A percentile compares a stretch with the other conserved stretches of the same genome.
These are phyloP conservation scores for Aspergillus egyptiacus DNA, from an alignment of 495 filamentous ascomycete species.

Conservation along the genomic window DNA sequence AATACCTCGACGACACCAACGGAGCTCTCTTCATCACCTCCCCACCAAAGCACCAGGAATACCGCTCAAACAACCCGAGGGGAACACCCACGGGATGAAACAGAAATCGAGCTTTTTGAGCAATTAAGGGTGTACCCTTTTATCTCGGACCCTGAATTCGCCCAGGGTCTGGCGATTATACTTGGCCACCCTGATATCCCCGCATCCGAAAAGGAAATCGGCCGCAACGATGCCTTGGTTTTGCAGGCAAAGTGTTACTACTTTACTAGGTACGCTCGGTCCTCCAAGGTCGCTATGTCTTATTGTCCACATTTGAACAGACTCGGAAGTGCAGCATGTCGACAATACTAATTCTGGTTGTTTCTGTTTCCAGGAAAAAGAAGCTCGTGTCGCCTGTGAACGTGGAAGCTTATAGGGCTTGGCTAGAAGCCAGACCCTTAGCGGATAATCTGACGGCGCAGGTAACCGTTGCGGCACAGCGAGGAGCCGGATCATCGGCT, in stretches of 20 bases:
- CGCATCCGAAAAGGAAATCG: slow-evolving; percentile 39
- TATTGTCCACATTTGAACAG: not conserved
- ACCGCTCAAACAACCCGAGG: not conserved
- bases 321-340: not conserved
- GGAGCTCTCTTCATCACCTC: slow-evolving; percentile 3
- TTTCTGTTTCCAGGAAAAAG: slow-evolving; percentile 30
- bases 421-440: slow-evolving; percentile 25
- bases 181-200: slow-evolving; percentile 37
- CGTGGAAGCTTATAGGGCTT: slow-evolving; percentile 37
- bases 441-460: not conserved
- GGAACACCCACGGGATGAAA: not conserved
- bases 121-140: slow-evolving; percentile 35
- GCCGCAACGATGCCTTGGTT: slow-evolving; percentile 38
- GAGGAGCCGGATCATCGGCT: not conserved
- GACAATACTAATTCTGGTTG: not conserved
- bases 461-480: not conserved
- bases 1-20: not conserved
- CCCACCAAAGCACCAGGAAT: not conserved
- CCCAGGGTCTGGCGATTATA: slow-evolving; percentile 44
- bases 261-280: slow-evolving; percentile 36
- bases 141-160: slow-evolving; percentile 40
- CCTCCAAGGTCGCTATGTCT: not conserved
- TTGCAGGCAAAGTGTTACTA: slow-evolving; percentile 51
- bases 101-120: slow-evolving; percentile 23
- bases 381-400: slow-evolving; percentile 34